These are phyloP conservation scores for Kernera saxatilis DNA, from an alignment of 345 rosid genomes.

Conservation along the genomic window DNA sequence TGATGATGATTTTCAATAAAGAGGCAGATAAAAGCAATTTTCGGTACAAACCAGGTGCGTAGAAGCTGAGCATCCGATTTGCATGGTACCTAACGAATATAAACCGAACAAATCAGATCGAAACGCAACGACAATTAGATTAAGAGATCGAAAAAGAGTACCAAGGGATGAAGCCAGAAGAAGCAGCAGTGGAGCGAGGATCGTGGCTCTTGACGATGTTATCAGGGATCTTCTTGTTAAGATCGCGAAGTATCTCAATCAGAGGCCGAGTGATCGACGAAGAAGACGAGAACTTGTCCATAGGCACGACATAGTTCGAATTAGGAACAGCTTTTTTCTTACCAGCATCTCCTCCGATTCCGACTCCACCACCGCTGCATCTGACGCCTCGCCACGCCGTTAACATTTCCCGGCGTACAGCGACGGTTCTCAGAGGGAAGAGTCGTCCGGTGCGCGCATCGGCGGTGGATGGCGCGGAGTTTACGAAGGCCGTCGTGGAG, in stretches of 20 bases:
- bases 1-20: not conserved
- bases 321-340: slow-evolving; percentile 63
- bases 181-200: slow-evolving; percentile 22
- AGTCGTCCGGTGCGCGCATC: not conserved
- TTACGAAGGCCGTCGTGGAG: not conserved
- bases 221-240: slow-evolving; percentile 91
- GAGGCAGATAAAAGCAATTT: not conserved
- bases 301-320: slow-evolving; percentile 91
- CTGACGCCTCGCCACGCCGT: slow-evolving; percentile 15
- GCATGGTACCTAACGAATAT: slow-evolving; percentile 71
- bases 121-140: not conserved
- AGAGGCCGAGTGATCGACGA: slow-evolving; percentile 87
- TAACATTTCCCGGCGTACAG: not conserved
- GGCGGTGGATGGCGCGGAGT: not conserved
- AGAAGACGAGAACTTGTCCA: slow-evolving; percentile 60
- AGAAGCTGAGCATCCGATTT: slow-evolving; percentile 96
- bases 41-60: slow-evolving; percentile 72
- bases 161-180: slow-evolving; percentile 75
- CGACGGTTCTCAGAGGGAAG: not conserved
- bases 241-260: slow-evolving; percentile 92
- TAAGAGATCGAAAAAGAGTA: not conserved
- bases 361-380: slow-evolving; percentile 26
- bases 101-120: slow-evolving; percentile 4
- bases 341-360: slow-evolving; percentile 24
- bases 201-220: slow-evolving; percentile 55